Evolutionary conservation across 2,329 filamentous ascomycete genomes (phyloP).

Genomic region (Ophiostoma fasciatum): DNA sequence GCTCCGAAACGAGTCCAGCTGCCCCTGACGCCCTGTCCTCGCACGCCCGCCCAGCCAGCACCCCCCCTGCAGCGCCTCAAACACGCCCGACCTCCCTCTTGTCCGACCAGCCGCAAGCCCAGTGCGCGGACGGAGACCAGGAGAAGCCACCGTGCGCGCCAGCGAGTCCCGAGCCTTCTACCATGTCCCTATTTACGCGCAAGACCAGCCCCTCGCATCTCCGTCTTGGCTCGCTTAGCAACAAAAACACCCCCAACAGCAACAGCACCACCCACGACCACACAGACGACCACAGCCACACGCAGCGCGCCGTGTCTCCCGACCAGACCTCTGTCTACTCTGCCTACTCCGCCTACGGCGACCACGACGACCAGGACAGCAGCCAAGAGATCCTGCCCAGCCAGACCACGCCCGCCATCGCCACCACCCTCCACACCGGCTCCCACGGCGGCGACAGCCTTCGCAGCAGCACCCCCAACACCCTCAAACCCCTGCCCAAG

Average conservation of each 20-base stretch:
- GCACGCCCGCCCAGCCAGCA: too few relatives aligned
- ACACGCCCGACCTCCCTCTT: slow-evolving; percentile 25
- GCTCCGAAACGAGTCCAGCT: too few relatives aligned
- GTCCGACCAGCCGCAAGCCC: slow-evolving; percentile 18
- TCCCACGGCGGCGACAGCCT: not conserved
- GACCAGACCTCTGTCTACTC: slow-evolving; percentile 4
- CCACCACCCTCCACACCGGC: not conserved
- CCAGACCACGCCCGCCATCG: too few relatives aligned
- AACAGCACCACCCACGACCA: slow-evolving; percentile 11
- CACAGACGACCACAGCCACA: slow-evolving; percentile 17
- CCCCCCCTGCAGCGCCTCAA: slow-evolving; percentile 28
- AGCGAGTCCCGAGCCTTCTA: slow-evolving; percentile 6
- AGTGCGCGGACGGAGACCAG: too few relatives aligned
- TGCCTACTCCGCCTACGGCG: slow-evolving; percentile 3
- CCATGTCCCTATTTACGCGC: slow-evolving; percentile 34
- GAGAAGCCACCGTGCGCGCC: slow-evolving; percentile 4
- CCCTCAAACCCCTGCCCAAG: slow-evolving; percentile 26
- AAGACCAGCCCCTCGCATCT: slow-evolving; percentile 39
- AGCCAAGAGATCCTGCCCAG: too few relatives aligned
- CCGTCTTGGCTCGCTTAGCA: slow-evolving; percentile 23
- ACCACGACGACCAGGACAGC: slow-evolving; percentile 8
- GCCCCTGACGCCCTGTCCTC: too few relatives aligned
- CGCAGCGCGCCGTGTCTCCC: slow-evolving; percentile 2
- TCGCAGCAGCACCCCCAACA: slow-evolving; percentile 1
- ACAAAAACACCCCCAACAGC: slow-evolving; percentile 5